Conservation (phyloP, 164 flowering plant species). For the Tetrastigma voinierianum region DNA sequence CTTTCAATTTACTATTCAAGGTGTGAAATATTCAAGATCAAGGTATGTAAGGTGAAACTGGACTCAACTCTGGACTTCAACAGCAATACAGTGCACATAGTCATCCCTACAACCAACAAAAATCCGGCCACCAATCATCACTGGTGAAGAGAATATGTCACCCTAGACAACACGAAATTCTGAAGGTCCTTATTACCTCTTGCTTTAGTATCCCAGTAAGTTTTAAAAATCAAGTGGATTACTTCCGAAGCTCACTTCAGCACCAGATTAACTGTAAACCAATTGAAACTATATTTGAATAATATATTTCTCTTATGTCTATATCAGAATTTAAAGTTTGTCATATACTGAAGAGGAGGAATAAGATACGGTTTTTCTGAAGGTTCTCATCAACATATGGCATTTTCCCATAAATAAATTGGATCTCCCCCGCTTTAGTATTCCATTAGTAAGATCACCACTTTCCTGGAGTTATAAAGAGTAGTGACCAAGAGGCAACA, state of each 20-base stretch:
- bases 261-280: no score
- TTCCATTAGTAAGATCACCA: constrained; percentile 72
- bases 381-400: constrained; percentile 82
- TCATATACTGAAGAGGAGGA: constrained; percentile 29
- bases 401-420: no score
- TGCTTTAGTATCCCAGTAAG: constrained; percentile 21
- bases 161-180: constrained; percentile 62
- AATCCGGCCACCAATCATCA: constrained; percentile 84
- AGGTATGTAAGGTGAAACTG: no score
- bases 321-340: no score
- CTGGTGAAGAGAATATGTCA: constrained; percentile 81
- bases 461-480: constrained; percentile 40
- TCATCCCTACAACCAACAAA: constrained; percentile 95
- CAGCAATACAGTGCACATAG: constrained; percentile 53
- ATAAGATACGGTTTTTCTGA: constrained; percentile 38
- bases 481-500: background rate
- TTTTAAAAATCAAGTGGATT: constrained; percentile 47
- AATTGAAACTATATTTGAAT: no score
- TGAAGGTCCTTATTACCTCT: no score
- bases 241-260: constrained; percentile 78
- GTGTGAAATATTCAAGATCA: no score
- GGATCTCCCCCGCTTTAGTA: constrained; percentile 67
- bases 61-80: constrained; percentile 12
- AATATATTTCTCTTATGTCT: no score
- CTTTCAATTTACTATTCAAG: no score